Evolutionary conservation across 768 basidiomycete genomes (phyloP).

Genomic region (Harrya chromipes): DNA sequence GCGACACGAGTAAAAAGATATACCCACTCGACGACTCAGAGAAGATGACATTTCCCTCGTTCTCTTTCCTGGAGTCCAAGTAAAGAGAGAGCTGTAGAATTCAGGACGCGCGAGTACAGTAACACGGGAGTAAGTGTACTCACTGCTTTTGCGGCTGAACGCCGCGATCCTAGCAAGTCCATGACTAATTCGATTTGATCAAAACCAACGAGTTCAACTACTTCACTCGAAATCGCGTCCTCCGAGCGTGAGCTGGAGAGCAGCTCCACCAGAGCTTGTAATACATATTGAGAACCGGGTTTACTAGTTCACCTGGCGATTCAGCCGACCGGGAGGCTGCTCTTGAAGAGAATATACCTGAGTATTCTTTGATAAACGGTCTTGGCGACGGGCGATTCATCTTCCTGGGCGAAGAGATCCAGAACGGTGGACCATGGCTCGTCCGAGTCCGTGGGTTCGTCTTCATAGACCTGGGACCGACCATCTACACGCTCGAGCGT

Average conservation of each 20-base stretch:
- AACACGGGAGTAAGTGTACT: conserved; percentile 5
- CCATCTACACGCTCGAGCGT: conserved; percentile 12
- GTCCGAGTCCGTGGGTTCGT: conserved; percentile 6
- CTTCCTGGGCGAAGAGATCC: conserved; percentile 23
- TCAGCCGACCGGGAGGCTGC: neutral
- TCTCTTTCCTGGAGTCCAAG: neutral
- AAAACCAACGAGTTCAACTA: conserved; percentile 80
- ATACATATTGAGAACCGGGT: conserved; percentile 2
- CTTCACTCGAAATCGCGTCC: conserved; percentile 73
- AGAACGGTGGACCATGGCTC: conserved; percentile 34
- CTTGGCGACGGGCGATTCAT: neutral
- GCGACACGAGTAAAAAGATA: neutral
- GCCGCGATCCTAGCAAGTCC: conserved; percentile 63
- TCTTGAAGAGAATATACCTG: conserved; percentile 11
- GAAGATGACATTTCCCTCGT: neutral
- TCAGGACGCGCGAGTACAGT: neutral
- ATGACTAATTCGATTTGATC: conserved; percentile 78
- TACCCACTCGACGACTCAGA: conserved; percentile 9
- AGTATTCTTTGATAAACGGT: conserved; percentile 11
- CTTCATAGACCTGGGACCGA: conserved; percentile 5
- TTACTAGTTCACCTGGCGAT: conserved; percentile 12
- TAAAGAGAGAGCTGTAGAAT: conserved; percentile 16
- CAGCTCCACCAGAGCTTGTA: conserved; percentile 30
- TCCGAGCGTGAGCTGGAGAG: conserved; percentile 51
- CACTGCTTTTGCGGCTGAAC: conserved; percentile 48